These are phyloP conservation scores for Jacaranda copaia DNA, from an alignment of 257 asterid genomes.

Conservation along the genomic window DNA sequence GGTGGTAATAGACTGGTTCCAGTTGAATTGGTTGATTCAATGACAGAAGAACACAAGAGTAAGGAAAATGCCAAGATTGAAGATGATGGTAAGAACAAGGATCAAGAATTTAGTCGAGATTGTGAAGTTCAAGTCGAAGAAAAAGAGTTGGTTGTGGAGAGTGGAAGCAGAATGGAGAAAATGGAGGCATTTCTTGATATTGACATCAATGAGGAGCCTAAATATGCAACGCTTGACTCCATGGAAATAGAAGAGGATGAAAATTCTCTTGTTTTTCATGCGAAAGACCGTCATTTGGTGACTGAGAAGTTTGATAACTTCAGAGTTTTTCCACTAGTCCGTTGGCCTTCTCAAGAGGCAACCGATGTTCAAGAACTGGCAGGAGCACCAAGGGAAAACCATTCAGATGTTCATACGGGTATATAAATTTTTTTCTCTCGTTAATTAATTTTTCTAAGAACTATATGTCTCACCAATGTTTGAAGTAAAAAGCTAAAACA, in stretches of 20 bases:
- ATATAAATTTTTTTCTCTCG: conserved; percentile 24
- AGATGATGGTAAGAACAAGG: conserved; percentile 31
- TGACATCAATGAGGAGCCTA: conserved; percentile 54
- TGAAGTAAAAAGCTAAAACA: conserved; percentile 18
- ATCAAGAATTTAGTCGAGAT: conserved; percentile 38
- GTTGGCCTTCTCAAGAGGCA: conserved; percentile 37
- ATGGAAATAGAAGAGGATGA: conserved; percentile 77
- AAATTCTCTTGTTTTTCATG: conserved; percentile 59
- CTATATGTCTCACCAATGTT: conserved; percentile 10
- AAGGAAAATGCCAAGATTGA: conserved; percentile 33
- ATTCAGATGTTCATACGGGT: conserved; percentile 51
- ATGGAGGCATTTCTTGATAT: conserved; percentile 44
- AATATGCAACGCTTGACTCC: conserved; percentile 54
- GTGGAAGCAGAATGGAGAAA: conserved; percentile 30
- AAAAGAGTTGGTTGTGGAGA: conserved; percentile 40
- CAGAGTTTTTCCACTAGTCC: conserved; percentile 32
- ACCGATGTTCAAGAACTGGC: conserved; percentile 39
- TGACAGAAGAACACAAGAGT: conserved; percentile 48
- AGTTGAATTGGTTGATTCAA: conserved; percentile 65
- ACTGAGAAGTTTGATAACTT: conserved; percentile 42
- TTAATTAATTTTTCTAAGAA: neutral
- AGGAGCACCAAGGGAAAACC: conserved; percentile 40
- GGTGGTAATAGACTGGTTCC: conserved; percentile 75
- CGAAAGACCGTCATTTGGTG: conserved; percentile 46
- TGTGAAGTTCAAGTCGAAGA: conserved; percentile 36